Conservation (phyloP, 164 flowering plant species). For the grape (Vitis vinifera) region ASM3070453v1 NC_081809.1:16024501-16025000, state of each 20-base stretch:
- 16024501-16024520: constrained; percentile 96
- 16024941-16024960: constrained; percentile 33
- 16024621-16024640: constrained; percentile 59
- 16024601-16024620: constrained; percentile 73
- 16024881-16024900: constrained; percentile 28
- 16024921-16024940: constrained; percentile 33
- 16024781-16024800: constrained; percentile 84
- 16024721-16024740: neutral
- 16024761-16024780: constrained; percentile 94
- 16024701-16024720: neutral
- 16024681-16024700: neutral
- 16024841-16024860: constrained; percentile 52
- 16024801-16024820: constrained; percentile 74
- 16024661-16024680: neutral
- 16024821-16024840: constrained; percentile 53
- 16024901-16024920: constrained; percentile 35
- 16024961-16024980: constrained; percentile 37
- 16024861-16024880: constrained; percentile 62
- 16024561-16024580: constrained; percentile 94
- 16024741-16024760: constrained; percentile 8
- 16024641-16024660: neutral
- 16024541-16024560: constrained; percentile 77
- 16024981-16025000: constrained; percentile 49
- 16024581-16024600: constrained; percentile 85
- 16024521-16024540: constrained; percentile 95